phyloP scores from a whole-genome alignment of 768 basidiomycete genomes.

The Pleurotus sapidus region DNA sequence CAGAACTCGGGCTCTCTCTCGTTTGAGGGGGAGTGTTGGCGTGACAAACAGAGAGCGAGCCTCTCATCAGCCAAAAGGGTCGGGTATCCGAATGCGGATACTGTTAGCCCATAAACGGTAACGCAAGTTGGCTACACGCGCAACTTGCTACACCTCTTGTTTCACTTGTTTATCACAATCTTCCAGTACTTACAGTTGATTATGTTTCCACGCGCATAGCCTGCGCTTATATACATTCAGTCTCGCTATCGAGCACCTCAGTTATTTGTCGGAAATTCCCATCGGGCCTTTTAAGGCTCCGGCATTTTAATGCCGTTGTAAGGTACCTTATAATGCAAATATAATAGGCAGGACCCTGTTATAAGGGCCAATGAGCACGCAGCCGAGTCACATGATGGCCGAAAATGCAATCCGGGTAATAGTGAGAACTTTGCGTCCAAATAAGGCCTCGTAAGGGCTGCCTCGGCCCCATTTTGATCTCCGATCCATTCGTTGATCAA shows the following conservation, averaged over 20 bases:
- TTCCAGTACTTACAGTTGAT: background rate
- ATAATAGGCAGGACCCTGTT: too few species aligned
- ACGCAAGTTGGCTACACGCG: background rate
- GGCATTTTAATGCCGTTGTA: too few species aligned
- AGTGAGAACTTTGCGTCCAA: too few species aligned
- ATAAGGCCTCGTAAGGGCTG: too few species aligned
- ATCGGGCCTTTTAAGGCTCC: too few species aligned
- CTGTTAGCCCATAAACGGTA: background rate
- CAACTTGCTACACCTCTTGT: background rate
- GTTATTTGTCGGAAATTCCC: background rate
- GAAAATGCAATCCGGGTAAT: too few species aligned
- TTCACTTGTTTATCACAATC: background rate
- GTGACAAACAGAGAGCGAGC: background rate
- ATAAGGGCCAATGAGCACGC: too few species aligned
- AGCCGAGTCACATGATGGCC: too few species aligned
- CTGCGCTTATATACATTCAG: too few species aligned
- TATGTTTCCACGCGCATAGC: background rate
- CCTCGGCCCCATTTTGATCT: too few species aligned
- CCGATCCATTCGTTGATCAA: too few species aligned
- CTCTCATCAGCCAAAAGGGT: background rate
- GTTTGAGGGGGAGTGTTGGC: conserved; percentile 12
- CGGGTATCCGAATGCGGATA: background rate
- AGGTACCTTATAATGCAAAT: too few species aligned
- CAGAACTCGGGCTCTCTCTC: background rate
- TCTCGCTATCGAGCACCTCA: background rate